Conservation (phyloP, 129 eudicot genomes). For the Pittosporum tobira region DNA sequence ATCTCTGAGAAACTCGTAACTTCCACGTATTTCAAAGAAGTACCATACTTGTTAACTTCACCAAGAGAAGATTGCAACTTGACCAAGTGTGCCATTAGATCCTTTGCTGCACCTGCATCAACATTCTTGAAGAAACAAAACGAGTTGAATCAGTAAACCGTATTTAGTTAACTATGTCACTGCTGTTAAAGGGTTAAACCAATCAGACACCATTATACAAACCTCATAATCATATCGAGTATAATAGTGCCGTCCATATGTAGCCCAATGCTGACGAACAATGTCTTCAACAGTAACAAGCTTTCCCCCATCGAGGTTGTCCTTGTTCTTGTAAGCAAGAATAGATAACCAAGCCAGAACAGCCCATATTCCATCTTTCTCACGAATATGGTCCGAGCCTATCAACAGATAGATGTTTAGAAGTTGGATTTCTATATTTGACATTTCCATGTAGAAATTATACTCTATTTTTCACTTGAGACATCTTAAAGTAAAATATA, state of each 20-base stretch:
- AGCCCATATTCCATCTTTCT: conserved; percentile 95
- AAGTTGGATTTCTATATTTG: not conserved
- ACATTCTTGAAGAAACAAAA: conserved; percentile 56
- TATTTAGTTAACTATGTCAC: not conserved
- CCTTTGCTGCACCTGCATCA: conserved; percentile 85
- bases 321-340: conserved; percentile 71
- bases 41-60: conserved; percentile 62
- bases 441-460: not conserved
- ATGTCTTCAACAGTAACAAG: conserved; percentile 89
- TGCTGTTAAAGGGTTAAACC: not conserved
- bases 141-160: conserved; percentile 6
- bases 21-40: not conserved
- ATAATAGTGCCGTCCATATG: conserved; percentile 77
- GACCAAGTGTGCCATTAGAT: conserved; percentile 77
- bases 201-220: conserved; percentile 2
- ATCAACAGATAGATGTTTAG: not conserved
- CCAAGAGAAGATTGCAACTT: conserved; percentile 49
- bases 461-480: not conserved
- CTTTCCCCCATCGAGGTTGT: conserved; percentile 49
- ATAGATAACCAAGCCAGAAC: conserved; percentile 91
- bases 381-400: conserved; percentile 91
- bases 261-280: conserved; percentile 88
- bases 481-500: not conserved
- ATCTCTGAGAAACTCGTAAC: not conserved
- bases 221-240: conserved; percentile 94